Evolutionary conservation across 768 basidiomycete genomes (phyloP), one percentile per base, ranked within the genome.

Genomic region (Naganishia friedmannii): DNA sequence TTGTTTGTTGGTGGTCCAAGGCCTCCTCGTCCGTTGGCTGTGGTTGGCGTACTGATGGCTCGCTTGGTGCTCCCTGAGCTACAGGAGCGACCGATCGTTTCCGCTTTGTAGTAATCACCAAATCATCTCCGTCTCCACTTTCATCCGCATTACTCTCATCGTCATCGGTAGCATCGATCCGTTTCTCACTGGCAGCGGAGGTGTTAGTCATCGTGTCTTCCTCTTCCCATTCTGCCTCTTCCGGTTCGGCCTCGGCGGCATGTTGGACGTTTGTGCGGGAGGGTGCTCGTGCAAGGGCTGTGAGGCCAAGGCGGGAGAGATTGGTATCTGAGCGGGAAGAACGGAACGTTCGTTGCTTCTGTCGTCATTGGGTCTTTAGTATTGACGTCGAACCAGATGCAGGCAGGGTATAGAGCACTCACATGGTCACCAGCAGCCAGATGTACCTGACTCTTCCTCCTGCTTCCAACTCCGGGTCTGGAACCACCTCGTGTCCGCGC

Each of bases 361-460:
- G n/a, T 37, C 31, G 17, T 10, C n/a, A 21, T 42, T 2, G 42
- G 15, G 42, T 37, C 34, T 37, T 37, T 37, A 37, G 34, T 5
- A 4, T 37, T 37, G 34, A 12, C 34, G 4, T 37, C 12, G 34
- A n/a, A n/a, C n/a, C n/a, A n/a, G n/a, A 37, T 37, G 34, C 2
- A 8, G 57, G 13, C 15, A 17, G 13, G 34, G n/a, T 31, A 10
- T 12, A 21, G 17, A n/a, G 12, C 29, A 58, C 31, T 58, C 31
- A 58, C 48, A 23, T 51, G 48, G 23, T 51, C n/a, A 13, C 23
- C 48, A 1, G 21, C 57, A 5, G 34, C 32, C 7, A 58, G 57
- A 58, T 58, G 57, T 15, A 58, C 57, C 32, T 58, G 57, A 58
- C 57, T 58, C 57, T 58, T 58, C 57, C 57, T 58, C 57, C 57